A percentile compares a stretch with the other conserved stretches of the same genome.
These are phyloP conservation scores for Pyrrhoderma lamaoense DNA, from an alignment of 1,284 basidiomycete genomes.

Conservation along the genomic window DNA sequence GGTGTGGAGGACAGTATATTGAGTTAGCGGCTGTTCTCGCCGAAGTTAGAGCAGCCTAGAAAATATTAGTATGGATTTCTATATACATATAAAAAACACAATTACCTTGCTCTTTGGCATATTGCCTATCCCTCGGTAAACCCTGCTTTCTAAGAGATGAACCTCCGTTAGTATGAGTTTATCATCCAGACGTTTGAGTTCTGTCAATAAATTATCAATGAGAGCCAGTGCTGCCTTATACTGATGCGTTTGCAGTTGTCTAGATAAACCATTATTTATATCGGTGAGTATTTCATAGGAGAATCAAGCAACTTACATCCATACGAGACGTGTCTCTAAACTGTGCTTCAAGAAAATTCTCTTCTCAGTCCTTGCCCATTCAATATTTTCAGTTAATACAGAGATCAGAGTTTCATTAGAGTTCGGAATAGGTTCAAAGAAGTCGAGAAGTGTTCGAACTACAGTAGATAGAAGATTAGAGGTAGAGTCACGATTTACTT, in stretches of 20 bases:
- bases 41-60: conserved; percentile 82
- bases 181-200: conserved; percentile 91
- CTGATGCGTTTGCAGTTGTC: conserved; percentile 73
- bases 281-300: not conserved
- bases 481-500: not conserved
- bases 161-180: conserved; percentile 98
- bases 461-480: not conserved
- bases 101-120: conserved; percentile 85
- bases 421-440: conserved; percentile 74
- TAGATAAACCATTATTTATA: conserved; percentile 20
- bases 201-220: conserved; percentile 81
- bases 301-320: conserved; percentile 48
- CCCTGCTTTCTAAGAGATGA: conserved; percentile 86
- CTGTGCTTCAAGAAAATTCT: conserved; percentile 94
- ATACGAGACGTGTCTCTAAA: conserved; percentile 85
- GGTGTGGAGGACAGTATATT: conserved; percentile 92
- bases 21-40: conserved; percentile 93
- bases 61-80: not conserved
- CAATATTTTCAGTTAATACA: conserved; percentile 85
- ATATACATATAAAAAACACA: not conserved
- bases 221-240: conserved; percentile 77
- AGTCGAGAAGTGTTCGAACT: conserved; percentile 91
- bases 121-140: conserved; percentile 90
- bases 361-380: conserved; percentile 90
- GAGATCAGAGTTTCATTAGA: conserved; percentile 78